Percentiles rank a stretch among this genome's conserved stretches.
Conservation (phyloP, 805 yeast genomes). For the Wickerhamiella azyma region DNA sequence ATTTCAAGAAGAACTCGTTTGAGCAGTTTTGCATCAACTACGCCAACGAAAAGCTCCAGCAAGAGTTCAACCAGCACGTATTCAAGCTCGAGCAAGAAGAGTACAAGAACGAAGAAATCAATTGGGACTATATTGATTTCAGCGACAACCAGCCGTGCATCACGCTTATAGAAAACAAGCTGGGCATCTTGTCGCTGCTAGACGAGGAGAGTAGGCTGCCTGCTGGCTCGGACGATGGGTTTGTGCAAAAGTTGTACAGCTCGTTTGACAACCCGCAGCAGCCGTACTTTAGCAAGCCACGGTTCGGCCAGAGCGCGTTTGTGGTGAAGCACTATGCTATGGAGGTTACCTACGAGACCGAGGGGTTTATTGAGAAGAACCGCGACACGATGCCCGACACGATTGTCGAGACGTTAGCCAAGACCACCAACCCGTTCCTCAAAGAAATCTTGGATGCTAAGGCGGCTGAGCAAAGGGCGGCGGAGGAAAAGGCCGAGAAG, state of each 20-base stretch:
- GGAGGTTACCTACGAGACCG: conserved; percentile 82
- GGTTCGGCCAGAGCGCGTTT: conserved; percentile 85
- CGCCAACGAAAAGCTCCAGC: conserved; percentile 93
- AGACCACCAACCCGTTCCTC: conserved; percentile 53
- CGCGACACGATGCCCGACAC: conserved; percentile 97
- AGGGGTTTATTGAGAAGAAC: conserved; percentile 92
- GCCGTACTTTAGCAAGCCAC: conserved; percentile 75
- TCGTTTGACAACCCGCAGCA: conserved; percentile 66
- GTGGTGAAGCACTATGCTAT: conserved; percentile 88
- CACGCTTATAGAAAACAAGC: conserved; percentile 71
- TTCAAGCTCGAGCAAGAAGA: conserved; percentile 96
- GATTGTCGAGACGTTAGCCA: conserved; percentile 69
- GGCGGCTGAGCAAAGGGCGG: conserved; percentile 31
- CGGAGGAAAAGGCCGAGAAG: conserved; percentile 12
- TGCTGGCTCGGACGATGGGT: conserved; percentile 80
- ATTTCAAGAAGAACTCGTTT: conserved; percentile 83
- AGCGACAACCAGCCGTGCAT: conserved; percentile 96
- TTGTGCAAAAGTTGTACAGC: conserved; percentile 82
- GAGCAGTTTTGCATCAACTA: conserved; percentile 96
- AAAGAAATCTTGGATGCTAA: conserved; percentile 45
- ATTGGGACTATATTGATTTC: conserved; percentile 93
- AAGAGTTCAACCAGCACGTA: conserved; percentile 93
- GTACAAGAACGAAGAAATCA: conserved; percentile 79
- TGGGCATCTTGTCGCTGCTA: conserved; percentile 75
- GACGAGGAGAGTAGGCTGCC: conserved; percentile 96